phyloP scores from a whole-genome alignment of 768 basidiomycete genomes.

The Termitomyces bulborhizus region DNA sequence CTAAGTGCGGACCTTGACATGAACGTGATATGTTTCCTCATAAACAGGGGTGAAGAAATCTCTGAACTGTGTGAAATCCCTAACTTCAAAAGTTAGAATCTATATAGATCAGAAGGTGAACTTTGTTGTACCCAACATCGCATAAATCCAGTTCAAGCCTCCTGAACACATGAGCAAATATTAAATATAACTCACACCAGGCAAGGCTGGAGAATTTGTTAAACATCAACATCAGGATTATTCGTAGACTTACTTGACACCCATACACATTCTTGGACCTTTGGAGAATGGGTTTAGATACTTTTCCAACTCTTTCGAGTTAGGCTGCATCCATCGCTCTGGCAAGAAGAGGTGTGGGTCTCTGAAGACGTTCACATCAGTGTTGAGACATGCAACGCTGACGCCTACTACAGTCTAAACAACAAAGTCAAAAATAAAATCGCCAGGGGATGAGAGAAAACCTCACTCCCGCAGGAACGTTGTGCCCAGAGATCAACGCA shows the following conservation, averaged over 20 bases:
- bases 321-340: slow-evolving; percentile 34
- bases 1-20: slow-evolving; percentile 10
- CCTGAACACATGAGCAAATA: slow-evolving; percentile 34
- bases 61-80: slow-evolving; percentile 26
- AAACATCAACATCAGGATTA: neutral
- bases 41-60: slow-evolving; percentile 30
- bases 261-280: slow-evolving; percentile 39
- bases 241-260: slow-evolving; percentile 30
- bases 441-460: neutral
- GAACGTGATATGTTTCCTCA: slow-evolving; percentile 19
- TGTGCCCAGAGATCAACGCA: slow-evolving; percentile 25
- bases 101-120: neutral
- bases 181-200: slow-evolving; percentile 35
- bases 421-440: neutral
- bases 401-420: slow-evolving; percentile 35
- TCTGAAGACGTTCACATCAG: slow-evolving; percentile 28
- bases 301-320: slow-evolving; percentile 24
- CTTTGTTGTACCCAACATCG: slow-evolving; percentile 21
- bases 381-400: slow-evolving; percentile 32
- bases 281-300: slow-evolving; percentile 38
- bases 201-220: slow-evolving; percentile 25
- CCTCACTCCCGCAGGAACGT: slow-evolving; percentile 31
- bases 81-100: slow-evolving; percentile 7
- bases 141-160: slow-evolving; percentile 29
- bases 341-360: slow-evolving; percentile 32